phyloP scores from a whole-genome alignment of 2,329 filamentous ascomycete species.

The Diaporthe sp. region DNA sequence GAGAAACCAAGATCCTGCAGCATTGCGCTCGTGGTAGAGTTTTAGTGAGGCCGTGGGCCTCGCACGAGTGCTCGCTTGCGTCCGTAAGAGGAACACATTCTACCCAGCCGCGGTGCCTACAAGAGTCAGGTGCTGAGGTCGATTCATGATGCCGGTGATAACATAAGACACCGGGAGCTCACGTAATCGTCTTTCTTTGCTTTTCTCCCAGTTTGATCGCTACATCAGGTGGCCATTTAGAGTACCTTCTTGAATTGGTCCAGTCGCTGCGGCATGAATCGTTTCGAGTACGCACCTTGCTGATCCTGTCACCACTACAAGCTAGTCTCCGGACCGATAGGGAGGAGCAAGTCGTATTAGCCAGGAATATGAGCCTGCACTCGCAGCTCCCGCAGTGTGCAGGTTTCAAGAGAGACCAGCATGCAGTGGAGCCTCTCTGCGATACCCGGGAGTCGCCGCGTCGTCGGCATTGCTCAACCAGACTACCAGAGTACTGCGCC shows the following conservation, averaged over 20 bases:
- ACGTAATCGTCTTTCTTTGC: background rate
- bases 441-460: slow-evolving; percentile 17
- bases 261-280: background rate
- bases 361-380: background rate
- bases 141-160: background rate
- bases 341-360: background rate
- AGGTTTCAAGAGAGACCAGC: background rate
- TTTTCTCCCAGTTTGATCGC: too few species aligned
- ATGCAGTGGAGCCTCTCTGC: slow-evolving; percentile 3
- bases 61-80: slow-evolving; percentile 22
- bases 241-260: background rate
- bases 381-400: background rate
- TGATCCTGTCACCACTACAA: background rate
- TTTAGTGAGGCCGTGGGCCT: background rate
- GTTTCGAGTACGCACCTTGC: background rate
- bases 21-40: slow-evolving; percentile 31
- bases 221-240: background rate
- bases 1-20: slow-evolving; percentile 36
- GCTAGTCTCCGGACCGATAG: background rate
- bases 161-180: background rate
- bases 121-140: background rate
- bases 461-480: slow-evolving; percentile 2
- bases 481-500: background rate
- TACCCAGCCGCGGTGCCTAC: slow-evolving; percentile 9
- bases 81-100: slow-evolving; percentile 26